Conservation (phyloP, 352 stramenopile genomes). For the Phytophthora fragariae region DNA sequence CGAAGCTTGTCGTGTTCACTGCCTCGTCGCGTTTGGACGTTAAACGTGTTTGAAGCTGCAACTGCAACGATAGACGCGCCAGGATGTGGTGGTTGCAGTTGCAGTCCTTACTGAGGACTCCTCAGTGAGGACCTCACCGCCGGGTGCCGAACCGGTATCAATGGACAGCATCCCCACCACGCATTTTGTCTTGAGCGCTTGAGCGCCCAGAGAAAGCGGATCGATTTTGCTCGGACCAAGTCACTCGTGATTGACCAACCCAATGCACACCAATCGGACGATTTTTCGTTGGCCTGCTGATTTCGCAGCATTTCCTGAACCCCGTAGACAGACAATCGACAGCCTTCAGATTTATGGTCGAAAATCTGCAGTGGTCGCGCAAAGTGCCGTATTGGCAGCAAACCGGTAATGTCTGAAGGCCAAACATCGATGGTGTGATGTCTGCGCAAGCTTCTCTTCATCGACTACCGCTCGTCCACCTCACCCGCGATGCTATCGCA, state of each 20-base stretch:
- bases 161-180: constrained; percentile 10
- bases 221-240: background rate
- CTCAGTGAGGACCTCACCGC: background rate
- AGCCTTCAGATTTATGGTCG: no score
- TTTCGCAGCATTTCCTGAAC: background rate
- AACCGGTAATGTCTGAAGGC: no score
- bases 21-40: constrained; percentile 35
- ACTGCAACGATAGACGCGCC: constrained; percentile 41
- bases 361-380: no score
- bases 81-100: constrained; percentile 41
- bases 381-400: no score
- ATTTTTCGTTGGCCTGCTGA: background rate
- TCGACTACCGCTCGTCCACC: no score
- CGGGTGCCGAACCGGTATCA: background rate
- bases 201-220: background rate
- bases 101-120: background rate
- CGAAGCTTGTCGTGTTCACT: constrained; percentile 15
- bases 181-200: constrained; percentile 9
- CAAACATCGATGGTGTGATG: no score
- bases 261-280: background rate
- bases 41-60: constrained; percentile 39
- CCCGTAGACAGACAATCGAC: no score
- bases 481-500: background rate
- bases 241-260: background rate
- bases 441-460: no score